phyloP scores from a whole-genome alignment of 768 basidiomycete species.

The Amanita exitialis region DNA sequence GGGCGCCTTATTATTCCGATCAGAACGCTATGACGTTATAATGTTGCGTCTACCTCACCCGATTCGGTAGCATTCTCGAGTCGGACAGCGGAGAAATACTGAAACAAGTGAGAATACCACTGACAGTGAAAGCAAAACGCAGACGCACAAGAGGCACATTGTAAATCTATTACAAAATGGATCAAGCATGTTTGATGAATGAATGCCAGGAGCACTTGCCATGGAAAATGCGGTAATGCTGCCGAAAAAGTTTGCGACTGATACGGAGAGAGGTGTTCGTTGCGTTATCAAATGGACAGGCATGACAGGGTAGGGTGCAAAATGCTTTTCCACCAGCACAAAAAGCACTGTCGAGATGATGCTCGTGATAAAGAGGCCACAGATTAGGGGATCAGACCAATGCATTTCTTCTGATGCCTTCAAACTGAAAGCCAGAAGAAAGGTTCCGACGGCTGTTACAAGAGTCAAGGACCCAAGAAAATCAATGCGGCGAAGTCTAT shows the following conservation, averaged over 20 bases:
- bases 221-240: conserved; percentile 76
- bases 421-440: conserved; percentile 69
- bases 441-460: conserved; percentile 55
- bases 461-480: conserved; percentile 77
- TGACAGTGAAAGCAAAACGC: conserved; percentile 3
- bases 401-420: conserved; percentile 71
- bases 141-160: conserved; percentile 68
- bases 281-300: conserved; percentile 70
- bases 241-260: conserved; percentile 67
- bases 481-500: conserved; percentile 76
- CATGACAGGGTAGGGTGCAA: conserved; percentile 83
- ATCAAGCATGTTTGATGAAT: conserved; percentile 3
- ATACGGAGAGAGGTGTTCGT: conserved; percentile 75
- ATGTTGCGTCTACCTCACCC: conserved; percentile 34
- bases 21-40: conserved; percentile 1
- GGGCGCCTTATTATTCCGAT: conserved; percentile 42
- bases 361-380: conserved; percentile 52
- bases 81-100: conserved; percentile 82
- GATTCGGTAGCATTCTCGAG: conserved; percentile 57
- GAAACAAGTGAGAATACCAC: conserved; percentile 8
- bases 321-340: conserved; percentile 67
- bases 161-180: conserved; percentile 47
- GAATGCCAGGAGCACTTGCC: conserved; percentile 28
- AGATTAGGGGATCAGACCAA: conserved; percentile 69
- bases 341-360: conserved; percentile 48